Evolutionary conservation across 345 rosid species (phyloP).

Genomic region (Acer saccharum): DNA sequence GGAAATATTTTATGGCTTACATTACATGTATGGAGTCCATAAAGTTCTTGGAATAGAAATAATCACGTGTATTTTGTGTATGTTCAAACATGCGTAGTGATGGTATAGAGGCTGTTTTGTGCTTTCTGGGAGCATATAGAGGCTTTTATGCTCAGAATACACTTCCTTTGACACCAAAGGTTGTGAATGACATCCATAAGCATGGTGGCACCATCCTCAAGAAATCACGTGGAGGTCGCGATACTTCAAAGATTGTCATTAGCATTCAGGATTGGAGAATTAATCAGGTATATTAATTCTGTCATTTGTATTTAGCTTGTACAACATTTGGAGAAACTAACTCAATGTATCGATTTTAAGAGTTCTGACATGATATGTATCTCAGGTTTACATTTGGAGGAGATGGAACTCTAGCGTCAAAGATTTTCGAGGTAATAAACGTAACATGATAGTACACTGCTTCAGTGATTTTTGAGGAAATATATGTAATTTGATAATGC

Average conservation of each 20-base stretch:
- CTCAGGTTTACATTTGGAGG: too few species aligned
- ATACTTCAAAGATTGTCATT: too few species aligned
- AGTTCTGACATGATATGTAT: conserved; percentile 29
- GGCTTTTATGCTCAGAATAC: conserved; percentile 86
- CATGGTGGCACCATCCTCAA: too few species aligned
- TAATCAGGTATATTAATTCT: too few species aligned
- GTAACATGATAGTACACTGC: conserved; percentile 19
- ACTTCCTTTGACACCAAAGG: conserved; percentile 60
- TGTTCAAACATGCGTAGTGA: neutral
- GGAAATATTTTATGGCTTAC: conserved; percentile 7
- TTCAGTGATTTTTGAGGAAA: conserved; percentile 78
- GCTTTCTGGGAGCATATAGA: conserved; percentile 75
- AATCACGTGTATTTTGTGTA: conserved; percentile 13
- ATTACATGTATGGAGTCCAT: conserved; percentile 80
- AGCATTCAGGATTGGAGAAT: too few species aligned
- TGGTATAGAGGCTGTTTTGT: neutral
- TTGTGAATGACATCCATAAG: conserved; percentile 82
- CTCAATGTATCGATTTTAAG: too few species aligned
- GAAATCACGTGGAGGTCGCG: too few species aligned
- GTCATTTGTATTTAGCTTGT: too few species aligned
- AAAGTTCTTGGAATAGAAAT: conserved; percentile 79
- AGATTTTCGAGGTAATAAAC: too few species aligned
- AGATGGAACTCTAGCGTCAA: too few species aligned
- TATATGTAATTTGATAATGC: neutral
- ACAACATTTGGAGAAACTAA: too few species aligned